phyloP scores from a whole-genome alignment of 352 stramenopile species.

The Poterioochromonas sp. region DNA sequence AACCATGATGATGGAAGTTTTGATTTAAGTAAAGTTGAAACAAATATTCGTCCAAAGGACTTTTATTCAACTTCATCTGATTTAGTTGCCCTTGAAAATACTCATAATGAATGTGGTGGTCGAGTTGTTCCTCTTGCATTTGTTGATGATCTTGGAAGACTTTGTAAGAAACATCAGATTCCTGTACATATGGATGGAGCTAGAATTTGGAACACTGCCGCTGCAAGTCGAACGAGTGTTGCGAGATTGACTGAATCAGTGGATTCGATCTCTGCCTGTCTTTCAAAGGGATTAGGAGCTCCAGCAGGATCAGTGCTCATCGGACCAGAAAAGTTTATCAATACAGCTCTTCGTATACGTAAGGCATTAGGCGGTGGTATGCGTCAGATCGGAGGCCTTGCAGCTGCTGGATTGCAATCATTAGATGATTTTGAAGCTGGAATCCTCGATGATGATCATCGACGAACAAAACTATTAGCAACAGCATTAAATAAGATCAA shows the following conservation, averaged over 20 bases:
- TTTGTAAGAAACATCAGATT: slow-evolving; percentile 48
- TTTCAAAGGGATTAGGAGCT: slow-evolving; percentile 82
- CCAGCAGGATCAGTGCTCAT: slow-evolving; percentile 78
- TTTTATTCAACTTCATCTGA: slow-evolving; percentile 65
- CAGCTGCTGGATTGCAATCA: slow-evolving; percentile 76
- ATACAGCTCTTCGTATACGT: slow-evolving; percentile 56
- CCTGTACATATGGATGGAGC: slow-evolving; percentile 89
- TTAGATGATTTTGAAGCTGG: slow-evolving; percentile 70
- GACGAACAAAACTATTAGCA: slow-evolving; percentile 60
- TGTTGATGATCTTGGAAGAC: slow-evolving; percentile 44
- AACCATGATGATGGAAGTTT: slow-evolving; percentile 74
- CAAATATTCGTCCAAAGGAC: slow-evolving; percentile 52
- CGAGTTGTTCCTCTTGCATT: slow-evolving; percentile 70
- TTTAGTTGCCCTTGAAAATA: slow-evolving; percentile 89
- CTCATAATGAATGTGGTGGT: slow-evolving; percentile 90
- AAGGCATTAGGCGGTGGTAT: slow-evolving; percentile 94
- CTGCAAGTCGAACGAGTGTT: not conserved
- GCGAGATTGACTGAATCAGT: slow-evolving; percentile 55
- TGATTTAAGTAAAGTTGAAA: slow-evolving; percentile 59
- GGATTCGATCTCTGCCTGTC: slow-evolving; percentile 77
- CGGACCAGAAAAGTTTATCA: slow-evolving; percentile 71
- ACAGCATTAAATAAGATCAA: slow-evolving; percentile 55
- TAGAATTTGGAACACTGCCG: slow-evolving; percentile 81
- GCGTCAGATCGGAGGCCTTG: slow-evolving; percentile 85
- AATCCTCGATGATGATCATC: slow-evolving; percentile 62